Evolutionary conservation across 2,329 filamentous ascomycete species (phyloP), one percentile per base, ranked within the genome.

Genomic region (Tolypocladium nubicola): DNA sequence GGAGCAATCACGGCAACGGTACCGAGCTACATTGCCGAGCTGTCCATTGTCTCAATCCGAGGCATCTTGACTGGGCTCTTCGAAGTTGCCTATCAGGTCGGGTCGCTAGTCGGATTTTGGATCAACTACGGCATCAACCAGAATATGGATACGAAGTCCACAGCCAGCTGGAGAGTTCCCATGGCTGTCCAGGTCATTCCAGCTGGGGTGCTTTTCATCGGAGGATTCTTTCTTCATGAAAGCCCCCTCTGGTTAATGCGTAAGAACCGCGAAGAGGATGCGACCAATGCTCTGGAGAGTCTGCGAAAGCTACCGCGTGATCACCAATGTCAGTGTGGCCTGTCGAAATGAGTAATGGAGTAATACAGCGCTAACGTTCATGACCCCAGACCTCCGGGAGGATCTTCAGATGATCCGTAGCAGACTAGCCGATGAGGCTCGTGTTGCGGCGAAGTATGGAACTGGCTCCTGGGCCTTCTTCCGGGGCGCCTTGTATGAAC

Each of bases 1-100:
- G 82, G 81, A n/a, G 67, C 80, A 45, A 75, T 83, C 64, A 79
- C 76, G 10, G 82, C 80, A 64, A 80, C 79, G 7, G 80, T 86
- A 3, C 84, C 83, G 3, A 77, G 83, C 39, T 87, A 87, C 65
- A 83, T 85, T 58, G 80, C 83, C 11, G 84, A 87, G 65, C 78
- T 81, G 56, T 82, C 83, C 0, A 76, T 82, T 62, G 76, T 82
- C 0, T 78, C 78, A 2, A 82, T 79, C 56, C 77, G 84, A 63
- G 83, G 83, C 62, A 72, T 82, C 33, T 76, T 83, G 3, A 80
- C 81, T 8, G 81, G 81, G 16, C 66, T 81, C 35, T 80, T 75
- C 62, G 74, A 76, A 59, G 70, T 83, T 10, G 76, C 79, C 0
- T 81, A 82, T 59, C 80, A 83, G 60, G 76, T 79, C 7, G 81